phyloP scores from a whole-genome alignment of 768 basidiomycete genomes.

The Sarcomyxa edulis region DNA sequence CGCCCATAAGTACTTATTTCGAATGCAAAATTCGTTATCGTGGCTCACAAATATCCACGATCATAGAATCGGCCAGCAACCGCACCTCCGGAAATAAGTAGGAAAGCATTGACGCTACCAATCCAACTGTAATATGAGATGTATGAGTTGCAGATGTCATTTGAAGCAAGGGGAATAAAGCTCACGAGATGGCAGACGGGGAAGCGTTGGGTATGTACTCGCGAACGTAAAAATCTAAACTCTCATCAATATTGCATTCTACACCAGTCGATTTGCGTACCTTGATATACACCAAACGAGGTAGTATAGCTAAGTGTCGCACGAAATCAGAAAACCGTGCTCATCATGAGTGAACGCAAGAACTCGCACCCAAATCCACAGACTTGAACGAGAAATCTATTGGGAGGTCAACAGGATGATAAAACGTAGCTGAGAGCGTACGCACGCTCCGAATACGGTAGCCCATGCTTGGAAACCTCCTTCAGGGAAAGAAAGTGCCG shows the following conservation, averaged over 20 bases:
- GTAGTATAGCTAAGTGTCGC: conserved; percentile 24
- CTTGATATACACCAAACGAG: conserved; percentile 30
- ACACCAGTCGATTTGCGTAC: conserved; percentile 4
- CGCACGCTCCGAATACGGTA: conserved; percentile 15
- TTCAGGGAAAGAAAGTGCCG: too few species aligned
- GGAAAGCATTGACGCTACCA: conserved; percentile 44
- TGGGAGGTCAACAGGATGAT: not conserved
- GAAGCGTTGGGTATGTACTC: conserved; percentile 22
- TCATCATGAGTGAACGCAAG: not conserved
- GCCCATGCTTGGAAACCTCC: conserved; percentile 15
- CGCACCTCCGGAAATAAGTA: conserved; percentile 38
- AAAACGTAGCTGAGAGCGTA: not conserved
- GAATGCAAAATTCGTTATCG: too few species aligned
- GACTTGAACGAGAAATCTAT: conserved; percentile 35
- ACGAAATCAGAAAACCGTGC: conserved; percentile 2
- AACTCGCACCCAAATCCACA: conserved; percentile 34
- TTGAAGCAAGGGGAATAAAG: conserved; percentile 2
- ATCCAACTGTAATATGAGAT: conserved; percentile 37
- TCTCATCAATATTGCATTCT: conserved; percentile 5
- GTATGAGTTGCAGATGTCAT: too few species aligned
- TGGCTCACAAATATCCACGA: conserved; percentile 48
- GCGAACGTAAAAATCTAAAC: conserved; percentile 34
- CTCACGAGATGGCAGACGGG: conserved; percentile 1
- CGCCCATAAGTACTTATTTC: too few species aligned
- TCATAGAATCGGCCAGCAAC: conserved; percentile 46